Evolutionary conservation across 192 early-diverging fungal species (phyloP), one percentile per base, ranked within the genome.

Genomic region (Funneliformis geosporum): DNA sequence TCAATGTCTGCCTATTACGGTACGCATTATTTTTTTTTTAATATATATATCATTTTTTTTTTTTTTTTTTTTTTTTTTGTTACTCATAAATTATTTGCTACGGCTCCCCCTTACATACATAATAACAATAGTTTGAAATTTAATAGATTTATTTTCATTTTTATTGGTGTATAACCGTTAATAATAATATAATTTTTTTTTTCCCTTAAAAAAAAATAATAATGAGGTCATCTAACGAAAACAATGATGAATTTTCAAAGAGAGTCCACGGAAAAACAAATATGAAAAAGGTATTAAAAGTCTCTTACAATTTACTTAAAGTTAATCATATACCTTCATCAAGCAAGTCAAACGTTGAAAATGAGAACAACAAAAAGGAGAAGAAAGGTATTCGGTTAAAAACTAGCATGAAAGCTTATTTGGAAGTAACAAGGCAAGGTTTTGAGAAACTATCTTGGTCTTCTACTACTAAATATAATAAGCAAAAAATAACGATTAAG

Each of bases 1-100:
- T 68, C 66, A 68, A 64, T 68, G 39, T 38, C 39, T 39, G 27
- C 50, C 50, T 55, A 55, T 39, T 68, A 68, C 66, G 66, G 66
- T 68, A 68, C 66, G 38, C 21, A 10, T 25, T 68, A 42, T 68
- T 68, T 68, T 39, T 39, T 39, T 42, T 33, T 25, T 33, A 10
- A 59, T 21, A n/a, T n/a, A n/a, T n/a, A n/a, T n/a, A n/a, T n/a
- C n/a, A n/a, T n/a, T n/a, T n/a, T n/a, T n/a, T n/a, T n/a, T n/a
- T n/a, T n/a, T n/a, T n/a, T n/a, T n/a, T n/a, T 18, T 33, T 33
- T 33, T 33, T 33, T 33, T 33, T 33, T 33, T 33, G 33, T 33
- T 33, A 9, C 62, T n/a, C 25, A 21, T 68, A 39, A 39, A 21
- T 39, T 68, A 38, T 38, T 68, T 68, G 38, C 38, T 68, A 39